Base-by-base conservation (phyloP, 2,329 filamentous ascomycete species). In the Alternaria incomplexa region DNA sequence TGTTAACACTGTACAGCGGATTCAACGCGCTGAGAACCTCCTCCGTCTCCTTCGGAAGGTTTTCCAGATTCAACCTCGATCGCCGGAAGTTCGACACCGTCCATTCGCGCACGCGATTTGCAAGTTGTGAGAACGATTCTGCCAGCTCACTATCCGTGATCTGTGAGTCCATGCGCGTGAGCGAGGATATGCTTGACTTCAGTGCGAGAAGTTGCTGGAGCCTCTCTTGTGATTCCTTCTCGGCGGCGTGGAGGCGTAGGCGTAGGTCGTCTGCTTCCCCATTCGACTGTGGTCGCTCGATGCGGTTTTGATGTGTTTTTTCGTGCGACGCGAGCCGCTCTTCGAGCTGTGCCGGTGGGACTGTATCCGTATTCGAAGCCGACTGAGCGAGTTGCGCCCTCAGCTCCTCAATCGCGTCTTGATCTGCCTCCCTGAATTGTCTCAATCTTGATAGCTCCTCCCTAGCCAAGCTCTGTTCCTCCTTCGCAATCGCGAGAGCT, bases 31-130 rank as follows among this genome's bases (percentile, higher is more conserved):
- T 60, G 7, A 79, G 62, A 2, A 61, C 58, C 12, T 60, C 62
- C 2, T 60, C 45, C 9, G 70, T 74, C 15, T 69, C 69, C 12
- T 61, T 50, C 3, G 73, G 63, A 1, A 76, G 13, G 12, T 62
- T 60, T 26, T 46, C 63, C 7, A 76, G 48, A 13, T 69, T 60
- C 55, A 90, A 79, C 79, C 85, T 90, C 12, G 86, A 84, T 65
- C 86, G 87, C 55, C 90, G 84, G 67, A 91, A 93, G 74, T 91
- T 87, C 25, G 87, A 85, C 69, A 93, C 88, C 4, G 90, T 87
- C 90, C 90, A 93, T 70, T 93, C 92, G 79, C 92, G 90, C 69
- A 92, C 79, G 23, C 89, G 87, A 70, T 92, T 90, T 20, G 87
- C 87, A 50, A 93, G 76, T 61, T 85, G 83, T 53, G 85, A 83